A percentile compares a stretch with the other conserved stretches of the same genome.
phyloP scores from a whole-genome alignment of 805 yeast species.

The Suhomyces sp. region DNA sequence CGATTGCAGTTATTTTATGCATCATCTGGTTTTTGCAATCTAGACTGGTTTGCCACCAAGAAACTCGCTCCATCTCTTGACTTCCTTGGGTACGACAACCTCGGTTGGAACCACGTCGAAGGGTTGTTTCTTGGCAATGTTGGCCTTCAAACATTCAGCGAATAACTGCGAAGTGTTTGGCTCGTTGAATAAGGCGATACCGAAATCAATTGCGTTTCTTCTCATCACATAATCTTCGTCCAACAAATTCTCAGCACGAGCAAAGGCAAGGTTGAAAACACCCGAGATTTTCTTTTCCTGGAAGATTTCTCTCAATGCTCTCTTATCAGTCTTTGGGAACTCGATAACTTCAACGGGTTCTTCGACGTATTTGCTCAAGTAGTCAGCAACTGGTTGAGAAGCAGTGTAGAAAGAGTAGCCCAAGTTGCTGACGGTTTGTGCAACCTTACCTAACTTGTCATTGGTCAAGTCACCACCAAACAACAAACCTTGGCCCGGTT shows the following conservation, averaged over 20 bases:
- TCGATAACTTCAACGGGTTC: conserved; percentile 64
- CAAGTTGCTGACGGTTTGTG: conserved; percentile 60
- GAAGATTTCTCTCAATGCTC: conserved; percentile 90
- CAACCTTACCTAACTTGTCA: conserved; percentile 71
- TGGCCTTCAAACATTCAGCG: conserved; percentile 74
- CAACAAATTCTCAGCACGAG: conserved; percentile 78
- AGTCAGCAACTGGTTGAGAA: conserved; percentile 64
- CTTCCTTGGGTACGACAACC: conserved; percentile 77
- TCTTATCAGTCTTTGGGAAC: conserved; percentile 91
- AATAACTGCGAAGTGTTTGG: conserved; percentile 89
- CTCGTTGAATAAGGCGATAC: conserved; percentile 93
- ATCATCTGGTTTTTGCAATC: conserved; percentile 1
- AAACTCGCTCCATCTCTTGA: conserved; percentile 94
- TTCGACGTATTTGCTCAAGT: conserved; percentile 52
- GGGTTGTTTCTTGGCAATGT: conserved; percentile 55
- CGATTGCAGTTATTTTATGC: neutral
- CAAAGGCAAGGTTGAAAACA: conserved; percentile 88
- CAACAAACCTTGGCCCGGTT: conserved; percentile 83
- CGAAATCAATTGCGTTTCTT: conserved; percentile 98
- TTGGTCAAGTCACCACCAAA: conserved; percentile 90
- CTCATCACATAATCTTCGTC: conserved; percentile 97
- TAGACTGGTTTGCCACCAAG: conserved; percentile 89
- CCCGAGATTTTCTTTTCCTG: conserved; percentile 78
- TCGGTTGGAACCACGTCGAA: conserved; percentile 39
- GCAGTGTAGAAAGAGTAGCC: conserved; percentile 85